Evolutionary conservation across 2,329 filamentous ascomycete genomes (phyloP), one percentile per base, ranked within the genome.

Genomic region (Zopfia rhizophila): DNA sequence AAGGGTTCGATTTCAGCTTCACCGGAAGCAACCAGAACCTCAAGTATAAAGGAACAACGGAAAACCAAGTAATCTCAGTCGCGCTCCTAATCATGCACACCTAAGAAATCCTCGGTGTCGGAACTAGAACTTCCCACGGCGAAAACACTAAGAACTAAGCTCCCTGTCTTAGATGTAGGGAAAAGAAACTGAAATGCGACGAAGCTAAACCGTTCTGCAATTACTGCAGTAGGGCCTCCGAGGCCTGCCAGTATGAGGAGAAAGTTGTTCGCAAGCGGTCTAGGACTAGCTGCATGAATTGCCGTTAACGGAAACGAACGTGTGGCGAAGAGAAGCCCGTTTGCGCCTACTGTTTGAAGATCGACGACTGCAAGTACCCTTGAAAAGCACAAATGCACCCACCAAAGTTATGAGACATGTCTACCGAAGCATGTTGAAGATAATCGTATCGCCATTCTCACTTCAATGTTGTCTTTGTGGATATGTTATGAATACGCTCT

Each of bases 151-250:
- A 60, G 25, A 23, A 56, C 50, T 30, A 58, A 58, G 22, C 36
- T 14, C 49, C 54, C 11, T 61, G 58, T 31, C 25, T 58, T 23
- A 41, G 52, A 22, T 60, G 55, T 25, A 29, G 56, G 17, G 60
- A 68, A 38, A 65, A 63, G 43, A 62, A 61, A 17, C 63, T 68
- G 48, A 66, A 65, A 33, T 69, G 65, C 37, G 57, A 69, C 24
- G 54, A 62, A 45, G 56, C 50, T 8, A 63, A 60, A 25, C 63
- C 65, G 3, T 47, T 38, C n/a, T 68, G 66, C 49, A 61, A 64
- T 30, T 61, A 69, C 32, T 69, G 66, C 42, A 51, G 36, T 10
- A 50, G 60, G 41, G 63, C 60, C 1, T 37, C 66, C 3, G 66
- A 63, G 60, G 54, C 57, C 7, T 69, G 63, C 35, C 59, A 66